Percentiles rank a stretch among this genome's conserved stretches.
These are phyloP conservation scores for Leucocoprinus birnbaumii DNA, from an alignment of 768 basidiomycete genomes.

Conservation along the genomic window DNA sequence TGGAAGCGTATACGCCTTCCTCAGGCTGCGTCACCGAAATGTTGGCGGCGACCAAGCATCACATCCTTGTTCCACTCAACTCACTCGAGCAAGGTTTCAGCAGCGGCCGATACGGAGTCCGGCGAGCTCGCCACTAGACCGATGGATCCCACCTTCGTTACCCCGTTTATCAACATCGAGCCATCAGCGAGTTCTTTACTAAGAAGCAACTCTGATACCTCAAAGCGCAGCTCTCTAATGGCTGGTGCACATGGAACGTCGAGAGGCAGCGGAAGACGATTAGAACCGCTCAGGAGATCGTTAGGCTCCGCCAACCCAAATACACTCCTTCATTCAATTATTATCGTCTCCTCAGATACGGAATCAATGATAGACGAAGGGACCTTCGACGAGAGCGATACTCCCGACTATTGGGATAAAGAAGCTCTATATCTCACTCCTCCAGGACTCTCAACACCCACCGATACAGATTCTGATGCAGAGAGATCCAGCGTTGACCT, in stretches of 20 bases:
- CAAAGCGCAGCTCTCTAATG: not conserved
- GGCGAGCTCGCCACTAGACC: not conserved
- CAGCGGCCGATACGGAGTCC: not conserved
- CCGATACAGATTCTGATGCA: not conserved
- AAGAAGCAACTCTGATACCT: not conserved
- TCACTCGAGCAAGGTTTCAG: not conserved
- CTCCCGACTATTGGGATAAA: not conserved
- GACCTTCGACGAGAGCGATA: not conserved
- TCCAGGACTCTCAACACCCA: not conserved
- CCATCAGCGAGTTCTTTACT: not conserved
- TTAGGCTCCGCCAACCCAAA: not conserved
- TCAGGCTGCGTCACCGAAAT: no score
- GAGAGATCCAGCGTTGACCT: not conserved
- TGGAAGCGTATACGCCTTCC: not conserved
- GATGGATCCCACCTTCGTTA: not conserved
- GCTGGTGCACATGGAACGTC: not conserved
- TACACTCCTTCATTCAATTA: not conserved
- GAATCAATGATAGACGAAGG: not conserved
- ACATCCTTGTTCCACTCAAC: not conserved
- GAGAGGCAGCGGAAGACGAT: not conserved
- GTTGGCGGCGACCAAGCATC: no score
- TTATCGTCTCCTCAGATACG: not conserved
- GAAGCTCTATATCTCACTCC: not conserved
- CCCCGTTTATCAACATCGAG: not conserved
- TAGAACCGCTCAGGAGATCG: conserved; percentile 1